Base-by-base conservation (phyloP, 75 land plant genomes). In the Picea glauca region DNA sequence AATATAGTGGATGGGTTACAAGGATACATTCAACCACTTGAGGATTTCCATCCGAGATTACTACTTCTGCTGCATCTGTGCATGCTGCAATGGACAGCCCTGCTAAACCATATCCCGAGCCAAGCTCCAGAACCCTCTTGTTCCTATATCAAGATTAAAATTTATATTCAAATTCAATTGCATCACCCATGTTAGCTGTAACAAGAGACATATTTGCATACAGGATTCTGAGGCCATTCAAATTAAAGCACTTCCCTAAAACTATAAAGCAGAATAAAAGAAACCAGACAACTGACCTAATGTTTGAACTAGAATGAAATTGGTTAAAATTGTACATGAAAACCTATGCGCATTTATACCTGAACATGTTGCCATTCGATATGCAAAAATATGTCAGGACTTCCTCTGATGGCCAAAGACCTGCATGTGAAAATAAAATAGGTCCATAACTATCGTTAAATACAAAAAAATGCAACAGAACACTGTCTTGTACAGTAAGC, bases 21-120 rank as follows among this genome's bases (percentile, higher is more conserved):
- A 91, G 93, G 93, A 94, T 94, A 95, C 98, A 95, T 77, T 95
- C 89, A 76, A 95, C 87, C 74, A 95, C 93, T 88, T 93, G 87
- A 76, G 92, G 93, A 84, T 95, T 95, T 72, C 98, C 96, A 85
- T 95, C 98, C 50, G 98, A 88, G 14, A 95, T 90, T 35, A 91
- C 83, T 70, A 95, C 93, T 78, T 93, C 89, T 43, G 76, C 64
- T 59, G 98, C 91, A 60, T 91, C 89, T 20, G 91, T 90, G 84
- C 83, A 76, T 50, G 88, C 89, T 43, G 93, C 92, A 81, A 95
- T 83, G 72, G 91, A 87, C 57, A 95, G 83, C 21, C 98, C 96
- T 56, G 93, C 98, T 80, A 95, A 87, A 60, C 98, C 98, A 88
- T 93, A 95, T 62, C 98, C 96, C 30, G 98, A 85, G 59, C 98